Evolutionary conservation across 1,284 basidiomycete genomes (phyloP), one percentile per base, ranked within the genome.

Genomic region (Exobasidium rhododendri): DNA sequence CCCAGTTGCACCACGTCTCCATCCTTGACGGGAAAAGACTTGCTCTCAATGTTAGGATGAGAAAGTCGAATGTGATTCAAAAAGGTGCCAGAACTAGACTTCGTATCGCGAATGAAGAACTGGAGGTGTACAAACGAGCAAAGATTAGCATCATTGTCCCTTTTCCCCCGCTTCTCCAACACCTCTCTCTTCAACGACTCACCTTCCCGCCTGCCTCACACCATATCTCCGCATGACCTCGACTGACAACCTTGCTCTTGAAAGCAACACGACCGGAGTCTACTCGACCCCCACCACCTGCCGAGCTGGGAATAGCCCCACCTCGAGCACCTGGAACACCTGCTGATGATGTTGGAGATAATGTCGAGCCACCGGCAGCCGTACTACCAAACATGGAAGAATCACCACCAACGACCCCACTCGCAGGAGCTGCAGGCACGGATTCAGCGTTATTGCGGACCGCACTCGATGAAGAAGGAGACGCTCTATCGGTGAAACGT

Each of bases 191-290:
- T 29, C 20, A 20, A 46, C 62, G 11, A 75, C 82, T 67, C 66
- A 83, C 83, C 76, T 83, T 83, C 31, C 84, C 84, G 26, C 81
- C 82, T 1, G 79, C 71, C 64, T 85, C 84, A 61, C 87, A 86
- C 92, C 92, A 97, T 47, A 97, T 87, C 83, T 97, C 94, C 0
- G 94, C 94, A 79, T 97, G 94, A 0, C 89, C 87, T 44, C 94
- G 85, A 46, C 89, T 91, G 74, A 98, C 94, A 76, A 97, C 94
- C 80, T 97, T 97, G 80, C 87, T 89, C 82, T 91, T 91, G 85
- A 98, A 98, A 0, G 94, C 93, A 52, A 97, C 68, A 7, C 74
- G 66, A 10, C 67, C 67, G 20, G 74, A 72, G 35, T 75, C 75
- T 50, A 73, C 64, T 35, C 73, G 65, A 13, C 67, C 66, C 6